phyloP scores from a whole-genome alignment of 2,329 filamentous ascomycete species.

The Biscogniauxia mediterranea region DNA sequence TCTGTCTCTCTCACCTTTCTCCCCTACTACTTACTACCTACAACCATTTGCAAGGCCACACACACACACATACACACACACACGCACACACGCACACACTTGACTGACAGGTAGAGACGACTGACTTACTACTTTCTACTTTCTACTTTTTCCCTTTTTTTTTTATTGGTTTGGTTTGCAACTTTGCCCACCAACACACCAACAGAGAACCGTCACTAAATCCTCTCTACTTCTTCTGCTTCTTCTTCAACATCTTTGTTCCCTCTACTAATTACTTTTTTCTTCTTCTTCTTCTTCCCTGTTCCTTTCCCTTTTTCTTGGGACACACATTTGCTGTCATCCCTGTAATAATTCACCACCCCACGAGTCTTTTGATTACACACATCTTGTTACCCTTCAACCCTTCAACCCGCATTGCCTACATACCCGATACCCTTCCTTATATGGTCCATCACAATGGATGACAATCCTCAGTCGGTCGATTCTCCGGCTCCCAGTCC shows the following conservation, averaged over 20 bases:
- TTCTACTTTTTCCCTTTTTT: background rate
- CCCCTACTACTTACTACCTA: background rate
- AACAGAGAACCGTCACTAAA: background rate
- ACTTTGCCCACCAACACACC: constrained; percentile 8
- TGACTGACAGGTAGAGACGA: background rate
- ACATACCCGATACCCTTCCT: constrained; percentile 1
- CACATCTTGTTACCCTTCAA: constrained; percentile 2
- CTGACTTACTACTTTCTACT: constrained; percentile 4
- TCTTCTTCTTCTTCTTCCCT: background rate
- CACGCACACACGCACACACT: background rate
- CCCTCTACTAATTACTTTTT: background rate
- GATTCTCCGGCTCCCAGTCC: constrained; percentile 33
- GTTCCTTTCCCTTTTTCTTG: background rate
- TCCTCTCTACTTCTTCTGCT: no score
- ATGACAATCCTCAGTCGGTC: constrained; percentile 24
- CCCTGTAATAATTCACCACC: background rate
- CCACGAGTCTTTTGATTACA: background rate
- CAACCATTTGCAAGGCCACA: background rate
- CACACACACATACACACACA: background rate
- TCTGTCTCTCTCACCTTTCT: background rate
- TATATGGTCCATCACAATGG: constrained; percentile 30
- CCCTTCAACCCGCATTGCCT: constrained; percentile 2
- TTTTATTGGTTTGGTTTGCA: background rate
- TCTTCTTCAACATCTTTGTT: background rate
- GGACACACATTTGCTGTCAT: background rate